Base-by-base conservation (phyloP, 106 monocot genomes). In the Phalaenopsis equestris region DNA sequence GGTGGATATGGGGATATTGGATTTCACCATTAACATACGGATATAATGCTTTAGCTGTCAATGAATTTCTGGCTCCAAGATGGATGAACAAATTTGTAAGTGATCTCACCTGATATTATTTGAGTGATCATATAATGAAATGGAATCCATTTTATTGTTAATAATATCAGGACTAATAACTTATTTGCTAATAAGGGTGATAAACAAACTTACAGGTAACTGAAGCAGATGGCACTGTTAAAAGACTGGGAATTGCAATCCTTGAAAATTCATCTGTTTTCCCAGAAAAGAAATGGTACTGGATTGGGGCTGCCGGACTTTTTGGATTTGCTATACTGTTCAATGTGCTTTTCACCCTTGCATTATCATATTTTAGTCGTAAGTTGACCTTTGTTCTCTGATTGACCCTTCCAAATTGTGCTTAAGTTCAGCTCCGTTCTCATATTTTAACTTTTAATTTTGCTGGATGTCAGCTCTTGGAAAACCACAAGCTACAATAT, bases 1-100 rank as follows among this genome's bases (percentile, higher is more conserved):
- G 93, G 90, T 89, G 88, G 93, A 86, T 86, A 16, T 93, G 93
- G 93, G 93, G 87, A 23, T 89, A 87, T 68, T 93, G 93, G 93
- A 14, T 72, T 77, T 93, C 93, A 4, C 93, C 93, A 5, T 57
- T 93, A 24, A 86, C 82, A 4, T 93, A 93, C 64, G 90, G 75
- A 41, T 89, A 89, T 57, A 89, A 90, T 81, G 86, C 90, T 45
- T 17, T 93, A 5, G 81, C 83, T 30, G 89, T 89, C 19, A 93
- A 93, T 81, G 93, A 93, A 67, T 87, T 90, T 2, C 77, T 87
- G 21, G 85, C 90, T 81, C 84, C 90, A 12, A 87, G 90, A 55
- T 93, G 92, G 92, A 90, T 88, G 90, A 76, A 84, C 75, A 75
- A 64, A 75, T 1, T 70, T 79, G 89, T 89, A 73, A 77, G 83